Base-by-base conservation (phyloP, 129 eudicot species). In the Tanacetum coccineum region DNA sequence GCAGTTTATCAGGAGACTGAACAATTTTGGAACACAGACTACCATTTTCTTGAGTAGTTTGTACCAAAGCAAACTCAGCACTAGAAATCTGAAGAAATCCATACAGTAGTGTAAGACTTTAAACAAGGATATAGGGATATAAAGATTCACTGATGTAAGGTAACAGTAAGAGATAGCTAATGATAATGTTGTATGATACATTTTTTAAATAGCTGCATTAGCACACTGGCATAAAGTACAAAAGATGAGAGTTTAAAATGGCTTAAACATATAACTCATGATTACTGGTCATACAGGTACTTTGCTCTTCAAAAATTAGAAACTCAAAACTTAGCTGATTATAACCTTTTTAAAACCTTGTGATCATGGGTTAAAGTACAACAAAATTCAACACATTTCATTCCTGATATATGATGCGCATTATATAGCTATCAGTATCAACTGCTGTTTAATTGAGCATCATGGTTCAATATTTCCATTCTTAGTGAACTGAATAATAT, bases 1-100 rank as follows among this genome's bases (percentile, higher is more conserved):
- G 96, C 55, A 92, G 84, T 79, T 92, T 92, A 73, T 79, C 96
- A 11, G 96, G 98, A 54, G 98, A 88, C 51, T 88, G 96, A 36
- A 92, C 98, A 68, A 92, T 86, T 84, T 84, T 84, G 15, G 96
- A 83, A 22, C 80, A 85, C 78, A 88, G 68, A 75, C 61, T 88
- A 36, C 87, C 87, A 88, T 86, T 88, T 83, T 92, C 96, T 72
- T 92, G 91, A 64, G 70, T 79, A 78, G 78, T 78, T 83, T 86
- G 96, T 53, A 81, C 78, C 76, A 88, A 74, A 19, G 86, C 95
- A 72, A 83, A 86, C 77, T 88, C 95, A 48, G 96, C 95, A 78
- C 76, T 81, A 44, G 89, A 80, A 68, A 88, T 83, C 95, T 92
- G 84, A 64, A 50, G 22, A 63, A 13, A 49, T 63, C 21, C 30